A percentile compares a stretch with the other conserved stretches of the same genome.
Conservation (phyloP, 441 rosid genomes). For the Eruca vesicaria region DNA sequence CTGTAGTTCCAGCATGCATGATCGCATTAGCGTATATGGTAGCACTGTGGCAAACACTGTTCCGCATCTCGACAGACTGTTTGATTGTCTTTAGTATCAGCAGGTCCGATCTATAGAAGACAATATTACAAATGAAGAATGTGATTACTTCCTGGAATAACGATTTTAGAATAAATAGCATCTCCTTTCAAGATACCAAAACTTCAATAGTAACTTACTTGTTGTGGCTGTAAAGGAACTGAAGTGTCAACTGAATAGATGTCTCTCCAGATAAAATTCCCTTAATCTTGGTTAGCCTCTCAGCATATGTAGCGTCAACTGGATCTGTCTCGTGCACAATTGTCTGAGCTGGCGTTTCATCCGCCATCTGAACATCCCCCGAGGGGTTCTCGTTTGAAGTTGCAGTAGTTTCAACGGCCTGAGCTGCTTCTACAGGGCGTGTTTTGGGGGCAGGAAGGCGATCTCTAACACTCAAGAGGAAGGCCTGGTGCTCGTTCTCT, state of each 20-base stretch:
- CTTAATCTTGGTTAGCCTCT: conserved; percentile 74
- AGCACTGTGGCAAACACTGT: conserved; percentile 97
- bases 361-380: conserved; percentile 81
- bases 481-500: conserved; percentile 98
- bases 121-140: not conserved
- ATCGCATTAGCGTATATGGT: conserved; percentile 96
- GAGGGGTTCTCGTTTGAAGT: conserved; percentile 54
- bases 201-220: conserved; percentile 51
- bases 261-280: conserved; percentile 96
- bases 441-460: conserved; percentile 69
- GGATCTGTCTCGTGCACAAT: conserved; percentile 56
- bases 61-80: conserved; percentile 97
- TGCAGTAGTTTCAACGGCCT: conserved; percentile 48
- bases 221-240: conserved; percentile 90
- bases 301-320: conserved; percentile 63
- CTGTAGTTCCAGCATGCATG: conserved; percentile 99
- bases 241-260: conserved; percentile 88
- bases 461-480: conserved; percentile 86
- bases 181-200: not conserved
- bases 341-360: conserved; percentile 52
- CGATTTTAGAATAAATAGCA: not conserved
- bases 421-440: conserved; percentile 50
- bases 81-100: conserved; percentile 90
- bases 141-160: conserved; percentile 1
- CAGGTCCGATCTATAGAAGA: conserved; percentile 71